Evolutionary conservation across 345 rosid genomes (phyloP), one percentile per base, ranked within the genome.

Genomic region (Conringia planisiliqua): DNA sequence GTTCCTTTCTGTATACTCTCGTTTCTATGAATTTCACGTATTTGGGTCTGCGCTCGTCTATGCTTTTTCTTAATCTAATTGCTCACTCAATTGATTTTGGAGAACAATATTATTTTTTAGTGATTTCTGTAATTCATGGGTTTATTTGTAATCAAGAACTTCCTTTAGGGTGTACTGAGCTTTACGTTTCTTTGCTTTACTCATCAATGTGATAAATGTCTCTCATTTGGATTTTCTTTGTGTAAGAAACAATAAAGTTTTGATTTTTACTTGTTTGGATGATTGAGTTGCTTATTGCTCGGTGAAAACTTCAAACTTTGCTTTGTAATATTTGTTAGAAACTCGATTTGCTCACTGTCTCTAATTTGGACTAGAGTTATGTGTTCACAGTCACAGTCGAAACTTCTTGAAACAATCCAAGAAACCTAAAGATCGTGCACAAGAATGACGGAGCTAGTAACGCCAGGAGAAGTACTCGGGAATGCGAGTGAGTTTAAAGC

Each of bases 381-480:
- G 20, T 48, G 55, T 10, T 48, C 13, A 20, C 32, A 40, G 46
- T 43, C 47, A 5, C 47, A 43, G 5, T 42, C 46, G 51, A 36
- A 36, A 36, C 11, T 17, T 44, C 20, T 44, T 46, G 10, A 7
- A 16, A 8, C 29, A 18, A 4, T 48, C 4, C 6, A 18, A 17
- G 5, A 22, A 50, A 22, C 58, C 2, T 11, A 17, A 46, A 9
- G 4, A 8, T 43, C 3, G 12, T 17, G 52, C 26, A 9, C 52
- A 48, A 48, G 64, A 59, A 59, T 73, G 79, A 51, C 55, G 75
- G 85, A 77, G 83, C 22, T 82, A 79, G 97, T 90, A 63, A 89
- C 97, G 20, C 98, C 99, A 0, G 97, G 99, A 66, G 97, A 92
- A 27, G 77, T 84, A 2, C 66, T 95, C 61, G 97, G 99, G 0